Evolutionary conservation across 768 basidiomycete species (phyloP).

Genomic region (Amyloporia xantha): DNA sequence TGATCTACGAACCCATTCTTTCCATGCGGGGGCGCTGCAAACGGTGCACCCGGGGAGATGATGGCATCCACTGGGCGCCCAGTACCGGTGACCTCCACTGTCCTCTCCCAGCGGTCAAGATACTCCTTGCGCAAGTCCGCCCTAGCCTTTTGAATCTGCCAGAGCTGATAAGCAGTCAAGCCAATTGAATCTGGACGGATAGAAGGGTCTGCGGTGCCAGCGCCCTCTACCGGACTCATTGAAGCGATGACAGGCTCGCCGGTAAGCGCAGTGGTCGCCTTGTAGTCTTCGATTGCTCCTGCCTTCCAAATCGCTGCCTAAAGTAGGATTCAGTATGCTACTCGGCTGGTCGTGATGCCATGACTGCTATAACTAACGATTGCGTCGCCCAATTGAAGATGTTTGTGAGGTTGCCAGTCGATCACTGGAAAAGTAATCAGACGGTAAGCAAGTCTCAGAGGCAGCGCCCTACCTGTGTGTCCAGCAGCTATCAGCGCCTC

Average conservation of each 20-base stretch:
- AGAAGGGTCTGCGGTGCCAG: constrained; percentile 6
- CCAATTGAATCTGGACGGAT: constrained; percentile 4
- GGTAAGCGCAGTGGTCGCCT: constrained; percentile 9
- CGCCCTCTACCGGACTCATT: constrained; percentile 26
- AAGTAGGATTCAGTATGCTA: not conserved
- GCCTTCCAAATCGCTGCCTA: constrained; percentile 9
- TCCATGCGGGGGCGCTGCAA: constrained; percentile 37
- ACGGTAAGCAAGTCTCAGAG: not conserved
- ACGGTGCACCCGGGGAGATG: constrained; percentile 36
- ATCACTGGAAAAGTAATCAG: constrained; percentile 20
- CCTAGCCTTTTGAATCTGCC: constrained; percentile 35
- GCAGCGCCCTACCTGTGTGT: constrained; percentile 25
- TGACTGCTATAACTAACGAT: not conserved
- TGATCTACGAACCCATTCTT: constrained; percentile 25
- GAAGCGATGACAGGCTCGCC: constrained; percentile 34
- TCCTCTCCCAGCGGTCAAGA: constrained; percentile 40
- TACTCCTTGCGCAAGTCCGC: constrained; percentile 32
- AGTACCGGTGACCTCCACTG: constrained; percentile 32
- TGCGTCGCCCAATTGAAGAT: constrained; percentile 18
- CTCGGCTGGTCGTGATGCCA: too few relatives aligned
- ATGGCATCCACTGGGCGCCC: constrained; percentile 45
- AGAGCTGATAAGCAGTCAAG: constrained; percentile 27
- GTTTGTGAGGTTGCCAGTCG: constrained; percentile 26
- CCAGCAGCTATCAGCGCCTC: constrained; percentile 28
- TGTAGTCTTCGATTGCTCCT: constrained; percentile 12